phyloP scores from a whole-genome alignment of 179 eudicot species.

The Silene coronaria region DNA sequence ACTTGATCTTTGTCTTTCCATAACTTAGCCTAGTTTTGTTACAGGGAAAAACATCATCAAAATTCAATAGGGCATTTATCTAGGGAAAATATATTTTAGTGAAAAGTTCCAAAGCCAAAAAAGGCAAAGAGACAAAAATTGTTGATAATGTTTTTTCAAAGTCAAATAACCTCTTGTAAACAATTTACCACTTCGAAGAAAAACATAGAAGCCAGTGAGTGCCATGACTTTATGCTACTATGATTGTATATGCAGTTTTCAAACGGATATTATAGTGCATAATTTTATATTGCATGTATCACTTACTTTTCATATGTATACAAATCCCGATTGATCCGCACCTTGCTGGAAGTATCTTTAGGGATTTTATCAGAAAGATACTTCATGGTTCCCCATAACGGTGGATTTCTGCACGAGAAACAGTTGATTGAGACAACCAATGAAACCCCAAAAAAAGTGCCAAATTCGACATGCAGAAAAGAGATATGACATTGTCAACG shows the following conservation, averaged over 20 bases:
- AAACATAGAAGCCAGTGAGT: background rate
- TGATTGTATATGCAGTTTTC: background rate
- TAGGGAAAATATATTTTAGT: too few species aligned
- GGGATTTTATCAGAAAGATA: slow-evolving; percentile 92
- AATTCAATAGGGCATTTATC: too few species aligned
- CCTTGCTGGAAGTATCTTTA: slow-evolving; percentile 93
- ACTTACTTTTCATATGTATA: slow-evolving; percentile 86
- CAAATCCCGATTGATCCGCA: slow-evolving; percentile 91
- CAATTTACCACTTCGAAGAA: background rate
- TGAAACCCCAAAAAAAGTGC: background rate
- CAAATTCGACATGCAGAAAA: background rate
- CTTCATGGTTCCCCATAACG: slow-evolving; percentile 99
- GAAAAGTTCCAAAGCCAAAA: too few species aligned
- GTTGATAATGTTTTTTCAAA: too few species aligned
- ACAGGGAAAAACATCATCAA: too few species aligned
- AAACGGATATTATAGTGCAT: background rate
- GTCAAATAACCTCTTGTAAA: background rate
- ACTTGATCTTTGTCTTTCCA: background rate
- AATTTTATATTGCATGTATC: background rate
- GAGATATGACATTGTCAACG: background rate
- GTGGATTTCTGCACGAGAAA: slow-evolving; percentile 71
- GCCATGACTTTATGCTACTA: background rate
- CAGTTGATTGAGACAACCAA: slow-evolving; percentile 5
- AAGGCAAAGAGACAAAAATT: too few species aligned
- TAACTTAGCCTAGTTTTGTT: background rate